A percentile compares a stretch with the other conserved stretches of the same genome.
Conservation (phyloP, 139 green algal species). For the Chlamydomonas sp. region DNA sequence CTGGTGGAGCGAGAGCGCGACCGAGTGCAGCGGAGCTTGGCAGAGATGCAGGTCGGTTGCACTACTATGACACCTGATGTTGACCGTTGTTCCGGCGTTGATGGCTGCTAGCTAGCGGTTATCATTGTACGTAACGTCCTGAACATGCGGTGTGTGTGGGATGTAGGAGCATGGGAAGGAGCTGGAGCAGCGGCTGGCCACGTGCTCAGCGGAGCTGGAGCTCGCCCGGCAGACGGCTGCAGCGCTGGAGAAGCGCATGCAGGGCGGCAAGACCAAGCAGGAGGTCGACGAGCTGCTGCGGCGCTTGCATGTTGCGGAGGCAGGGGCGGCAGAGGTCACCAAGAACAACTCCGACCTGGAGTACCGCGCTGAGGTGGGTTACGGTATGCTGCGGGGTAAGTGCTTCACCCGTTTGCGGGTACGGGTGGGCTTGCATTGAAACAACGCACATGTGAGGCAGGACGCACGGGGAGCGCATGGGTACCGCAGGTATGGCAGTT, state of each 20-base stretch:
- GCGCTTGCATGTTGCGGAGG: constrained; percentile 53
- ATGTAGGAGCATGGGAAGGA: constrained; percentile 51
- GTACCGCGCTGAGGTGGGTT: constrained; percentile 42
- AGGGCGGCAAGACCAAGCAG: constrained; percentile 45
- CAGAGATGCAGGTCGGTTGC: constrained; percentile 54
- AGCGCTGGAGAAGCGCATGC: constrained; percentile 49
- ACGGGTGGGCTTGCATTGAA: too few species aligned
- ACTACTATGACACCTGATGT: neutral
- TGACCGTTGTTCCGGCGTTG: neutral
- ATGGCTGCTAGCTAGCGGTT: neutral
- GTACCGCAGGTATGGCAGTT: neutral
- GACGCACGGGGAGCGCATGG: too few species aligned
- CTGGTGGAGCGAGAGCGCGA: constrained; percentile 58
- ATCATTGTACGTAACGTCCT: neutral
- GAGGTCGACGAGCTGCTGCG: constrained; percentile 59
- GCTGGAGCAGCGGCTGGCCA: constrained; percentile 56
- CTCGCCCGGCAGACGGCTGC: constrained; percentile 35
- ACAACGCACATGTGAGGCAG: too few species aligned
- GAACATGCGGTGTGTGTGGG: neutral
- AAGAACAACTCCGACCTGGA: constrained; percentile 25
- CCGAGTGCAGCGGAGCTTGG: constrained; percentile 42
- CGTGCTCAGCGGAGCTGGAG: constrained; percentile 53
- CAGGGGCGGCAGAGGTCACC: constrained; percentile 30
- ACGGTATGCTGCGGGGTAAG: neutral
- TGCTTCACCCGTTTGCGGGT: neutral